These are phyloP conservation scores for Botrytis fragariae DNA, from an alignment of 2,329 filamentous ascomycete genomes.

Conservation along the genomic window DNA sequence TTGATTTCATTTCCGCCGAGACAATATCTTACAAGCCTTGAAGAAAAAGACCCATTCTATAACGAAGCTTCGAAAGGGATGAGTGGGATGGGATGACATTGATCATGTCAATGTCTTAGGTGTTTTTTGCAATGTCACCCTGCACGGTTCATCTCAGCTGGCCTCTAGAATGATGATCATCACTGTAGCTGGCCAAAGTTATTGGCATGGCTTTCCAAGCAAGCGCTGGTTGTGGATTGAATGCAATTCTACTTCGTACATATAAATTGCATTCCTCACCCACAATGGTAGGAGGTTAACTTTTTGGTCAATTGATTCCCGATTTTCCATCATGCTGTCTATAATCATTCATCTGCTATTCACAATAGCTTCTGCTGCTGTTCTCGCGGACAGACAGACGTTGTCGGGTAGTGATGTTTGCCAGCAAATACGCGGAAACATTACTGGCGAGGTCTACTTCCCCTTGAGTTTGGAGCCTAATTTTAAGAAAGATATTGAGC, in stretches of 20 bases:
- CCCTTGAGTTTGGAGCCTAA: not conserved
- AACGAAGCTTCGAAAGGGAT: not conserved
- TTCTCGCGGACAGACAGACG: not conserved
- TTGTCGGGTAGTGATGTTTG: conserved; percentile 11
- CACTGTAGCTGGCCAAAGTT: not conserved
- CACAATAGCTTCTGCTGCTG: not conserved
- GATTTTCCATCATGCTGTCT: not conserved
- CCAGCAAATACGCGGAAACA: conserved; percentile 4
- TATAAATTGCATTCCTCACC: not conserved
- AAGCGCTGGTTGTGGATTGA: not conserved
- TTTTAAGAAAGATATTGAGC: conserved; percentile 25
- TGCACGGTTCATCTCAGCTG: not conserved
- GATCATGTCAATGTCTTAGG: not conserved
- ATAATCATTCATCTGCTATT: conserved; percentile 1
- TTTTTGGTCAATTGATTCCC: not conserved
- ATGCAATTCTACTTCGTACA: not conserved
- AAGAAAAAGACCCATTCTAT: not conserved
- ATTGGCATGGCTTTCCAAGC: conserved; percentile 1
- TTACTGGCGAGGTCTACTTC: conserved; percentile 11
- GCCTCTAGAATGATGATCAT: not conserved
- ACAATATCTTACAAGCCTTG: not conserved
- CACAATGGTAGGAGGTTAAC: not conserved
- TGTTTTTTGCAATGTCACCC: not conserved
- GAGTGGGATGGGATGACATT: not conserved
- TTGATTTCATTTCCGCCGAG: not conserved